Percentiles rank a stretch among this genome's conserved stretches.
These are phyloP conservation scores for Termitomyces sp. DNA, from an alignment of 768 basidiomycete species.

Conservation along the genomic window DNA sequence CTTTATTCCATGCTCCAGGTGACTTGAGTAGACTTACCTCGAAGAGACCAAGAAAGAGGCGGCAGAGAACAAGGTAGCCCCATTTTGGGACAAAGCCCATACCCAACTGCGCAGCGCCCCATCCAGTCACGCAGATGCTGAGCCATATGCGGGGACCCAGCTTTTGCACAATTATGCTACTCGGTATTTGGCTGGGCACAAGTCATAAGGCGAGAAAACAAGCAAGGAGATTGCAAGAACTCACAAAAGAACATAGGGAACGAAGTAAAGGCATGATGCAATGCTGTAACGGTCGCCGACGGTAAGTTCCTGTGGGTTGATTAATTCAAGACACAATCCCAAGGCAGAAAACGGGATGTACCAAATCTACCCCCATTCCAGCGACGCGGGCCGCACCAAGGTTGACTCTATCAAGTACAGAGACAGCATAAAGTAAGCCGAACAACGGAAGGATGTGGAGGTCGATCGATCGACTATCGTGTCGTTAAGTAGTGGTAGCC, in stretches of 20 bases:
- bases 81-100: conserved; percentile 42
- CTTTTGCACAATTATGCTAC: conserved; percentile 37
- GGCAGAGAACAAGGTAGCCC: conserved; percentile 35
- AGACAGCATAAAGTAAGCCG: conserved; percentile 30
- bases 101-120: conserved; percentile 40
- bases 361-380: conserved; percentile 33
- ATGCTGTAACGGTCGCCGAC: conserved; percentile 35
- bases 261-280: conserved; percentile 38
- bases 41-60: conserved; percentile 38
- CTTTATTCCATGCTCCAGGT: not conserved
- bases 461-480: conserved; percentile 25
- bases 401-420: conserved; percentile 32
- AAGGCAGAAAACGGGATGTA: conserved; percentile 3
- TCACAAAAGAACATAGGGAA: conserved; percentile 41
- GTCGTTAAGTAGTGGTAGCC: not conserved
- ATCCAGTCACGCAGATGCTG: conserved; percentile 34
- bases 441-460: conserved; percentile 32
- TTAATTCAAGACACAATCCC: not conserved
- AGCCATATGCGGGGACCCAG: conserved; percentile 41
- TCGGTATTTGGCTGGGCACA: conserved; percentile 37
- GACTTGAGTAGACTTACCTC: conserved; percentile 27
- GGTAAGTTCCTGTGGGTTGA: conserved; percentile 22
- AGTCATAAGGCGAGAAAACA: not conserved
- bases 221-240: conserved; percentile 8
- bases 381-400: conserved; percentile 31